Conservation (phyloP, 2,329 filamentous ascomycete genomes). For the Neofusicoccum laricinum region DNA sequence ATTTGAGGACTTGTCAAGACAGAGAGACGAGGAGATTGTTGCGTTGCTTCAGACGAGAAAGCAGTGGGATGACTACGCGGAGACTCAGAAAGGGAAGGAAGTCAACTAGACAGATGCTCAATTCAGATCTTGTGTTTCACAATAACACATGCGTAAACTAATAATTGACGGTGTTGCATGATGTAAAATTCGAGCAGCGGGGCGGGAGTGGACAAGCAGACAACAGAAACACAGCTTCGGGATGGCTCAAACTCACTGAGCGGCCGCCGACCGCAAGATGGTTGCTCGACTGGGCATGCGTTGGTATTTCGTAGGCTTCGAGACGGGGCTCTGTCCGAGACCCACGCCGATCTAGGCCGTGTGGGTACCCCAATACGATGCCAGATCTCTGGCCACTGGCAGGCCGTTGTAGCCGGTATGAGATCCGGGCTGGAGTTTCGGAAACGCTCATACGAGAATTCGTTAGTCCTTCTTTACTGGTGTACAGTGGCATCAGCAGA, state of each 20-base stretch:
- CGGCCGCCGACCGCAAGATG: too few relatives aligned
- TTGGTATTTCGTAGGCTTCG: neutral
- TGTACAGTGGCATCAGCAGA: too few relatives aligned
- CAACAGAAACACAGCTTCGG: too few relatives aligned
- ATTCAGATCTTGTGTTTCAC: neutral
- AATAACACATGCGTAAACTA: neutral
- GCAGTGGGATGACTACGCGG: slow-evolving; percentile 20
- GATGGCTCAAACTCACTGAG: too few relatives aligned
- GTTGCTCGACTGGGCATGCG: neutral
- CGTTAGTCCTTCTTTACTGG: too few relatives aligned
- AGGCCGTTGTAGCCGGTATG: neutral
- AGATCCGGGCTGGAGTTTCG: neutral
- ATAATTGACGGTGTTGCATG: too few relatives aligned
- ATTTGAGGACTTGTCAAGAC: slow-evolving; percentile 18
- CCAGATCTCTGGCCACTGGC: neutral
- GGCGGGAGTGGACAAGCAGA: too few relatives aligned
- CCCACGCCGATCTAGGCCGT: neutral
- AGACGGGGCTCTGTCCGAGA: neutral
- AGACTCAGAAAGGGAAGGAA: neutral
- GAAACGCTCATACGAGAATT: too few relatives aligned
- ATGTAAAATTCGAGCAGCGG: too few relatives aligned
- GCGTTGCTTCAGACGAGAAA: slow-evolving; percentile 19
- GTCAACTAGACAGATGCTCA: neutral
- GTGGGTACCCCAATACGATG: neutral
- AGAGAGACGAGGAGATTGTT: slow-evolving; percentile 22